Evolutionary conservation across 306 rosid species (phyloP), one percentile per base, ranked within the genome.

Genomic region (Carpinus fangiana): DNA sequence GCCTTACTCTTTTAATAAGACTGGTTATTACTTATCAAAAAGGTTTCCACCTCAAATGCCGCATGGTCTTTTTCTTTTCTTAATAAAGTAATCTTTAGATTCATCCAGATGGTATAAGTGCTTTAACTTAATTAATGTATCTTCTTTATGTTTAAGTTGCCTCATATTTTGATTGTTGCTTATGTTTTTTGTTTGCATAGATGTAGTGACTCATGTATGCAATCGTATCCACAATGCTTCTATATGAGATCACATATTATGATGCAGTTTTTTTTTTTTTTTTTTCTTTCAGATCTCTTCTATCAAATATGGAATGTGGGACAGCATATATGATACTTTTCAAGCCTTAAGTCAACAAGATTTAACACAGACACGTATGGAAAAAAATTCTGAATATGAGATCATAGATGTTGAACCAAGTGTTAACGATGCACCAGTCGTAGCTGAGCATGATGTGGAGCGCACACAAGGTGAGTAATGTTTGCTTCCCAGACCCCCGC

Each of bases 261-360:
- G 45, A 28, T 41, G 36, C 56, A 48, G 43, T 75, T 4, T 38
- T 4, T 41, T 5, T 5, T 41, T 26, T 36, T 82, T 8, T 73
- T 38, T 20, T 18, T 56, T 65, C 50, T 77, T 85, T 81, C 74
- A 95, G 98, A 89, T 95, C 77, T 88, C 88, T 74, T 89, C 91
- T 75, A 87, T 92, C 66, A 91, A 88, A 80, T 83, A 84, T 76
- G 98, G 98, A 83, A 83, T 84, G 87, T 89, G 97, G 97, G 89
- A 92, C 79, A 91, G 90, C 88, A 87, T 94, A 56, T 92, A 85
- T 85, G 98, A 94, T 79, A 78, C 90, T n/a, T 82, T 89, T 67
- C 96, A 90, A 87, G 84, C 84, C 46, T 66, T 90, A 71, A 64
- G 84, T 83, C 78, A 78, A 59, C 76, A 46, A 47, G 90, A 89